Conservation (phyloP, 306 rosid species). For the Cicer pinnatifidum region DNA sequence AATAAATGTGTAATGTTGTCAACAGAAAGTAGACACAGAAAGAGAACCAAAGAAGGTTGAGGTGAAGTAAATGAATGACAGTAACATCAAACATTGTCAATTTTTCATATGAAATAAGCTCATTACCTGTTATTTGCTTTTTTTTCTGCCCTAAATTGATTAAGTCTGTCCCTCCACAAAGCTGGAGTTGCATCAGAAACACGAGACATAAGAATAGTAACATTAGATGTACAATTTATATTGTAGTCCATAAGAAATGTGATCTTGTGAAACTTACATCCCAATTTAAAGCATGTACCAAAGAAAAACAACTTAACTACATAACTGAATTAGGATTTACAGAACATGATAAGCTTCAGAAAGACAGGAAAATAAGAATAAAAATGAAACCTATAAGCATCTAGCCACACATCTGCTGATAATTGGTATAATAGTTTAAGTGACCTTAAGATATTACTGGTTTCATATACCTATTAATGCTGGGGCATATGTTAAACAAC, state of each 20-base stretch:
- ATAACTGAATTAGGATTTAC: slow-evolving; percentile 6
- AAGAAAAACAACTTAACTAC: slow-evolving; percentile 24
- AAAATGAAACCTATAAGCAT: neutral
- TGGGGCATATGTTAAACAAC: neutral
- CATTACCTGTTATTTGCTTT: slow-evolving; percentile 53
- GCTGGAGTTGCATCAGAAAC: slow-evolving; percentile 49
- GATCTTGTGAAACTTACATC: neutral
- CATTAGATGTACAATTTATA: slow-evolving; percentile 17
- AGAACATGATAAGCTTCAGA: slow-evolving; percentile 13
- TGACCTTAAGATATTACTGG: too few species aligned
- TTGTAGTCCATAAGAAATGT: slow-evolving; percentile 28
- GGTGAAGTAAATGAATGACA: slow-evolving; percentile 15
- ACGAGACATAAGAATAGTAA: slow-evolving; percentile 23
- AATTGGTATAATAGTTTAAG: neutral
- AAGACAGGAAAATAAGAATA: slow-evolving; percentile 6
- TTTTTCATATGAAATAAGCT: slow-evolving; percentile 16
- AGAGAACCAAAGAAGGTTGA: neutral
- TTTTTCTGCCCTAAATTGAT: slow-evolving; percentile 54
- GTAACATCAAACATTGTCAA: neutral
- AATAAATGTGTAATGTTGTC: slow-evolving; percentile 13
- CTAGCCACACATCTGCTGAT: neutral
- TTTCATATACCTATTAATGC: neutral
- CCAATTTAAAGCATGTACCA: slow-evolving; percentile 12
- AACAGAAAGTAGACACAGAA: neutral
- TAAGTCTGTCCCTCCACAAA: slow-evolving; percentile 60